These are phyloP conservation scores for Obba rivulosa DNA, from an alignment of 768 basidiomycete species.

Conservation along the genomic window DNA sequence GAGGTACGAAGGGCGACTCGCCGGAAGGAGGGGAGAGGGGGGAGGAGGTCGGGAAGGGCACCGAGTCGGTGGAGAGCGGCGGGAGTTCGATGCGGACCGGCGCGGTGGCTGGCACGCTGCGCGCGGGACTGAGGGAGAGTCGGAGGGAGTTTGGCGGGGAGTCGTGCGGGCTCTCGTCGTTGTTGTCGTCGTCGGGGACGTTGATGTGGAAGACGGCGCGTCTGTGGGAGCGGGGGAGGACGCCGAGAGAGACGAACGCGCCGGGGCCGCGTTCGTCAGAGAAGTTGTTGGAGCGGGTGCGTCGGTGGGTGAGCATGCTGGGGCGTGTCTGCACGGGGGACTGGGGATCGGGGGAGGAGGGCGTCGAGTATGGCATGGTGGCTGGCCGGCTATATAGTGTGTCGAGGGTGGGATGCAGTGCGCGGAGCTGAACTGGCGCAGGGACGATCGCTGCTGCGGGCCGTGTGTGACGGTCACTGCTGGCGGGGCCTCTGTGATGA, in stretches of 20 bases:
- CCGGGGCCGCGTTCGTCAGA: slow-evolving; percentile 39
- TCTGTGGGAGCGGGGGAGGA: slow-evolving; percentile 39
- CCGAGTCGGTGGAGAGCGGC: slow-evolving; percentile 11
- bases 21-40: slow-evolving; percentile 19
- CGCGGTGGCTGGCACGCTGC: slow-evolving; percentile 17
- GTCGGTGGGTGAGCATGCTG: slow-evolving; percentile 17
- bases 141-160: slow-evolving; percentile 22
- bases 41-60: slow-evolving; percentile 41
- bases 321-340: too few species aligned
- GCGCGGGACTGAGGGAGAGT: slow-evolving; percentile 18
- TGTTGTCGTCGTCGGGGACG: slow-evolving; percentile 32
- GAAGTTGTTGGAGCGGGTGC: slow-evolving; percentile 28
- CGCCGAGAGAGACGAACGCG: slow-evolving; percentile 42
- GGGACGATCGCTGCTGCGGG: too few species aligned
- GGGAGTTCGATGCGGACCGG: slow-evolving; percentile 17
- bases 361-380: slow-evolving; percentile 23
- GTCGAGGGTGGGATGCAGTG: too few species aligned
- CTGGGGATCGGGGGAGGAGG: slow-evolving; percentile 19
- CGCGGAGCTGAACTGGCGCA: too few species aligned
- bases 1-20: slow-evolving; percentile 19
- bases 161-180: slow-evolving; percentile 20
- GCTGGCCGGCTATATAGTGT: not conserved
- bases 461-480: too few species aligned
- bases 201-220: slow-evolving; percentile 20
- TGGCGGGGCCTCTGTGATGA: too few species aligned